Evolutionary conservation across 192 early-diverging fungal genomes (phyloP), one percentile per base, ranked within the genome.

Genomic region (Umbelopsis isabellina): DNA sequence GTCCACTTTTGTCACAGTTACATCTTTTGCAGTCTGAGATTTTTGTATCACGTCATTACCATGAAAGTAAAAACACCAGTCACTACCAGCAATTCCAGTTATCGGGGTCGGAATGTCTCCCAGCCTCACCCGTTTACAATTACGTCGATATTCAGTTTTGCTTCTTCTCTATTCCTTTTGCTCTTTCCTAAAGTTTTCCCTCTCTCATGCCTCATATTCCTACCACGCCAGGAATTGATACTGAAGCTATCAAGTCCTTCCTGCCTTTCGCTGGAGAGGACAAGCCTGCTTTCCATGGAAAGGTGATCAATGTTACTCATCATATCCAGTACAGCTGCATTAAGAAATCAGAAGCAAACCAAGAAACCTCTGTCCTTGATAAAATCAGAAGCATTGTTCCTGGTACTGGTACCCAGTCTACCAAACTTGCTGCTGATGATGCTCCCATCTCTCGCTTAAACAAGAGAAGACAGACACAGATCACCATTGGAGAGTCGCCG

Each of bases 271-370:
- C 55, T 35, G 55, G 55, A 27, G 27, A 61, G 18, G 55, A 61
- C 33, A 61, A 61, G 16, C 55, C 55, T 16, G 27, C 55, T 35
- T 61, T 78, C 44, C 76, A 65, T n/a, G 76, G 76, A 1, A 67
- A 84, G 47, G 76, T 88, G 15, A 86, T 88, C 70, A 88, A 83
- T 64, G 83, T 86, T 20, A 86, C 84, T 13, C 84, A 88, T 61
- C 77, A 86, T 68, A 88, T 88, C 22, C 86, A 84, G 1, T 84
- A 83, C 55, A 78, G 75, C 25, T 82, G 80, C 67, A 72, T 74
- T 33, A 41, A 75, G 30, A 61, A 61, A 25, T 22, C 25, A 18
- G 10, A 61, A 18, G 12, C 12, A 8, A 6, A 61, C 27, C 21
- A 33, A 7, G 55, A 61, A 6, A 4, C 7, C 7, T 35, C 55